These are phyloP conservation scores for Orbilia brochopaga DNA, from an alignment of 2,329 filamentous ascomycete genomes.

Conservation along the genomic window DNA sequence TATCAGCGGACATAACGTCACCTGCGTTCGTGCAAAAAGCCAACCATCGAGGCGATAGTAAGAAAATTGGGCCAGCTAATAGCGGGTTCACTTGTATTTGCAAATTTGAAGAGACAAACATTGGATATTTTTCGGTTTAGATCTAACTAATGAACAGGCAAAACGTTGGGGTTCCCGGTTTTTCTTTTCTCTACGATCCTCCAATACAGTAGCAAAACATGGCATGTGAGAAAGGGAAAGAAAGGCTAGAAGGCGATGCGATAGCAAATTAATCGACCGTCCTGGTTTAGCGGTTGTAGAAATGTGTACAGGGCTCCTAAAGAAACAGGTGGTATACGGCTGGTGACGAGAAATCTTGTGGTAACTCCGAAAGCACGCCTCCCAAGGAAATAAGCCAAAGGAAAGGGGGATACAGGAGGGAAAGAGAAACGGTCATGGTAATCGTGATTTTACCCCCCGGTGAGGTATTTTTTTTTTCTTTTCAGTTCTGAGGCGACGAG, in stretches of 20 bases:
- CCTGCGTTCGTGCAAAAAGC: background rate
- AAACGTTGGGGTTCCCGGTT: background rate
- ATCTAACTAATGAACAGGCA: too few species aligned
- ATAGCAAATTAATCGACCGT: background rate
- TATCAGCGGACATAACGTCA: background rate
- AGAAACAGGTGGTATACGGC: conserved; percentile 3
- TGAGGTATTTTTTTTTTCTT: conserved; percentile 43
- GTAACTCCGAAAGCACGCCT: conserved; percentile 49
- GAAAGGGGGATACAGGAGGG: conserved; percentile 19
- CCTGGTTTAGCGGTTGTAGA: background rate
- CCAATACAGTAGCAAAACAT: background rate
- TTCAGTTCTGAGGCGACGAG: conserved; percentile 7
- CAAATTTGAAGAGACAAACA: too few species aligned
- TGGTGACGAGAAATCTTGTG: conserved; percentile 41
- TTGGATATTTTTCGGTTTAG: too few species aligned
- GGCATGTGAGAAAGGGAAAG: background rate
- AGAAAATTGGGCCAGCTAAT: background rate
- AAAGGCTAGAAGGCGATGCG: background rate
- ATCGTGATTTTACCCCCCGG: conserved; percentile 47
- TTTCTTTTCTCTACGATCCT: background rate
- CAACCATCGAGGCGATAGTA: background rate
- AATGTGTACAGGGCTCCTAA: background rate
- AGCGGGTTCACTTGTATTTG: background rate
- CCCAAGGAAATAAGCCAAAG: conserved; percentile 17
- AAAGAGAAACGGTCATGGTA: conserved; percentile 44